Evolutionary conservation across 2,329 filamentous ascomycete species (phyloP).

Genomic region (Fusarium sp.): DNA sequence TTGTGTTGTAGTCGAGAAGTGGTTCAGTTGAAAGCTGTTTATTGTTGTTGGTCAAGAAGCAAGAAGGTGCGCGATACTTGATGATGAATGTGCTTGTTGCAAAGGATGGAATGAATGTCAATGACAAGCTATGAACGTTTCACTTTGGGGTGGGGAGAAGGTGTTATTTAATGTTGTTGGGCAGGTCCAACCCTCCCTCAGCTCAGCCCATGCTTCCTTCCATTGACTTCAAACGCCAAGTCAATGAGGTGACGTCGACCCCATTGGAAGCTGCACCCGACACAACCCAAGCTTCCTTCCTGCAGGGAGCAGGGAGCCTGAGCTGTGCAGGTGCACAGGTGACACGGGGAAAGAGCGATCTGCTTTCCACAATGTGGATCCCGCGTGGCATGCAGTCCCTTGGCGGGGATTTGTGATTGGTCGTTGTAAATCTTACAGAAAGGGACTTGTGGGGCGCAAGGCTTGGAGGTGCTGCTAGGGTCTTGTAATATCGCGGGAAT

Average conservation of each 20-base stretch:
- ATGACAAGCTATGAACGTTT: slow-evolving; percentile 12
- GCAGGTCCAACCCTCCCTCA: slow-evolving; percentile 16
- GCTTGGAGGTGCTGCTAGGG: slow-evolving; percentile 33
- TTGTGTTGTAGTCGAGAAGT: background rate
- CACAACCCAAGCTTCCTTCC: slow-evolving; percentile 22
- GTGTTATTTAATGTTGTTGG: slow-evolving; percentile 38
- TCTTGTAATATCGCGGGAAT: slow-evolving; percentile 14
- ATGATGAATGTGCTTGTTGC: background rate
- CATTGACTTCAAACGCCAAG: slow-evolving; percentile 28
- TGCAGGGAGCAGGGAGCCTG: slow-evolving; percentile 15
- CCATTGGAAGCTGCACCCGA: slow-evolving; percentile 16
- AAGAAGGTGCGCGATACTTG: background rate
- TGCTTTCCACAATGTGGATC: slow-evolving; percentile 24
- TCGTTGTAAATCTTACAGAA: too few relatives aligned
- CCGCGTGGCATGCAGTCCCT: slow-evolving; percentile 21
- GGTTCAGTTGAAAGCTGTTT: background rate
- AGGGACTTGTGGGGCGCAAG: slow-evolving; percentile 25
- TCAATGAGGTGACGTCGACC: slow-evolving; percentile 36
- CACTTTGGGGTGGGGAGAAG: slow-evolving; percentile 23
- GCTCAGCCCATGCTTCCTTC: slow-evolving; percentile 15
- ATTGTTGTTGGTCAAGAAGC: background rate
- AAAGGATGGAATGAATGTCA: background rate
- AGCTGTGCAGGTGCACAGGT: slow-evolving; percentile 24
- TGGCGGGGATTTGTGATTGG: slow-evolving; percentile 15
- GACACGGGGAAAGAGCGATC: slow-evolving; percentile 40